These are phyloP conservation scores for Penicillium digitatum DNA, from an alignment of 2,329 filamentous ascomycete species.

Conservation along the genomic window DNA sequence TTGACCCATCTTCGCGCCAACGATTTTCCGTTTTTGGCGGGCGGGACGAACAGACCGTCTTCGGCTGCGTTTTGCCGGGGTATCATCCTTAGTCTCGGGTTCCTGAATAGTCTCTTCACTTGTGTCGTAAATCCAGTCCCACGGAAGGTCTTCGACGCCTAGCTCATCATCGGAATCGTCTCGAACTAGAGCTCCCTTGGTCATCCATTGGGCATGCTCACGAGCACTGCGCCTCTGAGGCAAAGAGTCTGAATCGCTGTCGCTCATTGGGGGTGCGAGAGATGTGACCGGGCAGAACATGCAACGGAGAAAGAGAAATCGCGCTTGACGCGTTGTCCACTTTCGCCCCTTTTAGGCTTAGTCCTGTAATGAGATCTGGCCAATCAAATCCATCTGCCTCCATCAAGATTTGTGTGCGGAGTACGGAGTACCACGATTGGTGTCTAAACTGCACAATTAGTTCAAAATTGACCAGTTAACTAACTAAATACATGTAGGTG, in stretches of 20 bases:
- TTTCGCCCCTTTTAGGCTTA: slow-evolving; percentile 30
- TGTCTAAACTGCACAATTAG: background rate
- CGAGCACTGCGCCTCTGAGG: slow-evolving; percentile 23
- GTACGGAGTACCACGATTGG: background rate
- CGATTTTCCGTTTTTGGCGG: slow-evolving; percentile 51
- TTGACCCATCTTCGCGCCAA: slow-evolving; percentile 75
- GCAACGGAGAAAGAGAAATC: slow-evolving; percentile 14
- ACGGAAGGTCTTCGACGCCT: slow-evolving; percentile 65
- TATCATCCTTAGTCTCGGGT: slow-evolving; percentile 7
- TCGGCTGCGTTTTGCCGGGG: slow-evolving; percentile 23
- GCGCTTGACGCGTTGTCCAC: slow-evolving; percentile 35
- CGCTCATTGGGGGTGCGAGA: slow-evolving; percentile 2
- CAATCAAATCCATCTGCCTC: slow-evolving; percentile 14
- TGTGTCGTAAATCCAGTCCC: slow-evolving; percentile 70
- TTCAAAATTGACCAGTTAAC: no score
- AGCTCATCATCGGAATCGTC: slow-evolving; percentile 90
- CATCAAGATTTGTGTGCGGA: no score
- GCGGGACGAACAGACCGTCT: slow-evolving; percentile 30
- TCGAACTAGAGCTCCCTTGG: slow-evolving; percentile 59
- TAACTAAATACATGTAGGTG: no score
- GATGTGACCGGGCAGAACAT: background rate
- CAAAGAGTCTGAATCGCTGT: slow-evolving; percentile 15
- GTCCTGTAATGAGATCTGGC: slow-evolving; percentile 7
- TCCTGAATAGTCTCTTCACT: slow-evolving; percentile 23
- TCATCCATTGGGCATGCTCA: slow-evolving; percentile 49